Conservation (phyloP, 2,329 filamentous ascomycete species). For the Metarhizium anisopliae region DNA sequence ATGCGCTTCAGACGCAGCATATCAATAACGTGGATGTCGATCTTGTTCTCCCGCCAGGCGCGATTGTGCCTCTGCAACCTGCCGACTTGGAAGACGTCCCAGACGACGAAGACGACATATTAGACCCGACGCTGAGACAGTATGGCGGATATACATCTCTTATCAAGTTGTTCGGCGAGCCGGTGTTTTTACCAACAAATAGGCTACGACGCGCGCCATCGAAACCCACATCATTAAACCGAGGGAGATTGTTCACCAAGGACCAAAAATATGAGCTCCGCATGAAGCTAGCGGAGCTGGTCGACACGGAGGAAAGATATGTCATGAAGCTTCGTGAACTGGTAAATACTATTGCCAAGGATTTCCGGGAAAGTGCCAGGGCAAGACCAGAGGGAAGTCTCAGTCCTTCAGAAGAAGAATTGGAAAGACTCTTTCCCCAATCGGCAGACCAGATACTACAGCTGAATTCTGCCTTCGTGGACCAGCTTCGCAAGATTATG, state of each 20-base stretch:
- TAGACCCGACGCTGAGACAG: slow-evolving; percentile 55
- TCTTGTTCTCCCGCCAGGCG: slow-evolving; percentile 70
- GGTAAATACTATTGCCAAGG: slow-evolving; percentile 69
- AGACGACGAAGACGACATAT: slow-evolving; percentile 56
- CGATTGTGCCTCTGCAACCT: slow-evolving; percentile 56
- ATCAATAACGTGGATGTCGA: slow-evolving; percentile 83
- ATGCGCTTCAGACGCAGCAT: slow-evolving; percentile 71
- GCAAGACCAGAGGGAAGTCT: slow-evolving; percentile 49
- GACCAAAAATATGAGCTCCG: slow-evolving; percentile 78
- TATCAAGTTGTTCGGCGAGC: slow-evolving; percentile 71
- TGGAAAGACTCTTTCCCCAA: slow-evolving; percentile 71
- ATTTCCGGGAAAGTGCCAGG: slow-evolving; percentile 65
- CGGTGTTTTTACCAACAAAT: slow-evolving; percentile 79
- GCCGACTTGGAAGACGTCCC: slow-evolving; percentile 51
- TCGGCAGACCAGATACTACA: slow-evolving; percentile 74
- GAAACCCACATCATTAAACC: slow-evolving; percentile 70
- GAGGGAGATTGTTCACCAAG: slow-evolving; percentile 66
- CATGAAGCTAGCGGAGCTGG: slow-evolving; percentile 80
- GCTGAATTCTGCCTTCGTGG: slow-evolving; percentile 72
- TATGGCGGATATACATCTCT: slow-evolving; percentile 73
- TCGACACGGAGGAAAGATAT: slow-evolving; percentile 92
- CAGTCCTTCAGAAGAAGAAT: slow-evolving; percentile 62
- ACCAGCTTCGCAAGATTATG: slow-evolving; percentile 65
- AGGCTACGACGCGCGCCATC: slow-evolving; percentile 79
- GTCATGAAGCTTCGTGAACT: slow-evolving; percentile 80